Evolutionary conservation across 371 early-diverging fungal species (phyloP), one percentile per base, ranked within the genome.

Genomic region (Mortierella sp.): DNA sequence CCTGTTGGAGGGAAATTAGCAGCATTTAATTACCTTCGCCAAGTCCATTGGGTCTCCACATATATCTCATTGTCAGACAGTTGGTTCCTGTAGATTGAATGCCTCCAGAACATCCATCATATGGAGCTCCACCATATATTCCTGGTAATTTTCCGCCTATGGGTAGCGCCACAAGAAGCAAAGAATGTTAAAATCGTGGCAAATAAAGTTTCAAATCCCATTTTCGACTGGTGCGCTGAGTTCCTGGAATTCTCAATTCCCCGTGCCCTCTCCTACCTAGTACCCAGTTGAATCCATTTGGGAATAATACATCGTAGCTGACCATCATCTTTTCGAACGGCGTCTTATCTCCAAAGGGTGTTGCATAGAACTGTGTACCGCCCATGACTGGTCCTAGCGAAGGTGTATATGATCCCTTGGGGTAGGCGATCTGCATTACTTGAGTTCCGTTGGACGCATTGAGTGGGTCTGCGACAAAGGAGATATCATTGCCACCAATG

Each of bases 241-340:
- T 26, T 39, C 47, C 47, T 62, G 62, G 20, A 62, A 61, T 58
- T 58, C 58, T 28, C 16, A 28, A 11, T 52, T 22, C 4, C 18
- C 1, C n/a, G n/a, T 6, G 20, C 18, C 12, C 35, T 8, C 35
- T 24, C 39, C 66, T 78, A 60, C 90, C 90, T 16, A 84, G 79
- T 8, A 86, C 87, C 88, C 88, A 90, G 18, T 87, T 58, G 77
- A 90, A 90, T 47, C 84, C 86, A 18, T 61, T 62, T 28, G 86
- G 88, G 72, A 90, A 90, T 22, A 87, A 88, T 24, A 90, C 72
- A 32, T 89, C 86, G 62, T 90, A 90, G 37, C 86, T 86, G 28
- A 90, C 49, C 83, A 81, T 81, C 77, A 81, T 81, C 67, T 72
- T 72, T 49, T 45, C 30, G 45, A 67, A 75, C 0, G 88, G 78